Evolutionary conservation across 23 red algal species (phyloP).

Genomic region (Gracilaria caudata): DNA sequence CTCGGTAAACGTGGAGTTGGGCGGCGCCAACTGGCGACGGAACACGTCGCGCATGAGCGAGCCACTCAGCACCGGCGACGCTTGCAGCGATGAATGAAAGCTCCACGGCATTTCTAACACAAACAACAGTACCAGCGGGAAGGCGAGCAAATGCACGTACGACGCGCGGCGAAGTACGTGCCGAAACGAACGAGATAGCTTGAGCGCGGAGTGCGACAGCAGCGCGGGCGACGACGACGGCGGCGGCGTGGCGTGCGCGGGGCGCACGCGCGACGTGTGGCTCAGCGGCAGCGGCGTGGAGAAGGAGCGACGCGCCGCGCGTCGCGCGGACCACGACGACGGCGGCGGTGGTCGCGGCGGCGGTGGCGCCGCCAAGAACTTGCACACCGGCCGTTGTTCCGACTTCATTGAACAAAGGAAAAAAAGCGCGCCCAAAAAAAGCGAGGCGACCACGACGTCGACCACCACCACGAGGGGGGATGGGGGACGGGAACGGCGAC

Average conservation of each 20-base stretch:
- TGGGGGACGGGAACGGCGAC: background rate
- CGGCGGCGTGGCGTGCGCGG: background rate
- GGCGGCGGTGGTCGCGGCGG: background rate
- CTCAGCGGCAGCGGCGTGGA: conserved; percentile 2
- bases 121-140: background rate
- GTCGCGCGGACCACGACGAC: background rate
- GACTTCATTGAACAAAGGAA: background rate
- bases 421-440: background rate
- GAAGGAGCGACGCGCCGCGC: background rate
- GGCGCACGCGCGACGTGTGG: background rate
- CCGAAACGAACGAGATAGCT: background rate
- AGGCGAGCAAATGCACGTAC: background rate
- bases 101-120: background rate
- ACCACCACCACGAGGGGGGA: background rate
- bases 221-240: background rate
- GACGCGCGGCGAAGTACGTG: background rate
- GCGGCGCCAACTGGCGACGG: background rate
- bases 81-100: background rate
- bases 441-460: background rate
- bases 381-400: background rate
- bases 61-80: background rate
- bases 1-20: background rate
- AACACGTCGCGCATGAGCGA: background rate
- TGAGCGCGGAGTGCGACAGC: background rate
- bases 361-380: background rate